A percentile compares a stretch with the other conserved stretches of the same genome.
phyloP scores from a whole-genome alignment of 2,329 filamentous ascomycete genomes.

The Spiromastix sp. region DNA sequence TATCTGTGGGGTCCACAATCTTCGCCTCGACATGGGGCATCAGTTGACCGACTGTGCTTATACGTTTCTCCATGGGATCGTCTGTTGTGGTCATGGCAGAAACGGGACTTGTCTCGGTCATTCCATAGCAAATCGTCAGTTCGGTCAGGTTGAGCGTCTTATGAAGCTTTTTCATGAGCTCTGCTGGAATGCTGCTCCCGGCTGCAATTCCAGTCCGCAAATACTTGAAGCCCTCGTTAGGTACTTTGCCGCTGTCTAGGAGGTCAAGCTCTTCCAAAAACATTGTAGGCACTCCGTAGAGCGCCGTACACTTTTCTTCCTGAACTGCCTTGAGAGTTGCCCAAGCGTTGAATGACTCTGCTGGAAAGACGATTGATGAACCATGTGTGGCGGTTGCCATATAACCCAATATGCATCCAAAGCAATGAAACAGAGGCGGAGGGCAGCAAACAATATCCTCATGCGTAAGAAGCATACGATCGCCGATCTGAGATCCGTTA shows the following conservation, averaged over 20 bases:
- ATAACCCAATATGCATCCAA: slow-evolving; percentile 84
- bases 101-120: slow-evolving; percentile 75
- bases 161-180: slow-evolving; percentile 59
- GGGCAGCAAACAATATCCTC: slow-evolving; percentile 59
- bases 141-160: slow-evolving; percentile 64
- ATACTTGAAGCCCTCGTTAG: slow-evolving; percentile 47
- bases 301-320: slow-evolving; percentile 53
- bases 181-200: slow-evolving; percentile 71
- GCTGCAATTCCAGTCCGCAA: slow-evolving; percentile 87
- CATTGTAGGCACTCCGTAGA: slow-evolving; percentile 94
- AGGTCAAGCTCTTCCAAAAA: slow-evolving; percentile 79
- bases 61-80: slow-evolving; percentile 63
- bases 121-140: slow-evolving; percentile 89
- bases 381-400: slow-evolving; percentile 86
- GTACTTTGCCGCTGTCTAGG: slow-evolving; percentile 44
- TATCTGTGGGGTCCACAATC: slow-evolving; percentile 61
- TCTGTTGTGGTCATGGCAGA: slow-evolving; percentile 68
- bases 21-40: slow-evolving; percentile 76
- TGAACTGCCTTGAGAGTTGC: slow-evolving; percentile 58
- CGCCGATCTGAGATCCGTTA: slow-evolving; percentile 76
- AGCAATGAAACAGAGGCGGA: slow-evolving; percentile 57
- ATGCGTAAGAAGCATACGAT: slow-evolving; percentile 69
- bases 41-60: slow-evolving; percentile 64
- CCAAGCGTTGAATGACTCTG: slow-evolving; percentile 73
- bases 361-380: slow-evolving; percentile 71